Percentiles rank a stretch among this genome's conserved stretches.
These are phyloP conservation scores for Pistacia integerrima DNA, from an alignment of 345 rosid species.

Conservation along the genomic window DNA sequence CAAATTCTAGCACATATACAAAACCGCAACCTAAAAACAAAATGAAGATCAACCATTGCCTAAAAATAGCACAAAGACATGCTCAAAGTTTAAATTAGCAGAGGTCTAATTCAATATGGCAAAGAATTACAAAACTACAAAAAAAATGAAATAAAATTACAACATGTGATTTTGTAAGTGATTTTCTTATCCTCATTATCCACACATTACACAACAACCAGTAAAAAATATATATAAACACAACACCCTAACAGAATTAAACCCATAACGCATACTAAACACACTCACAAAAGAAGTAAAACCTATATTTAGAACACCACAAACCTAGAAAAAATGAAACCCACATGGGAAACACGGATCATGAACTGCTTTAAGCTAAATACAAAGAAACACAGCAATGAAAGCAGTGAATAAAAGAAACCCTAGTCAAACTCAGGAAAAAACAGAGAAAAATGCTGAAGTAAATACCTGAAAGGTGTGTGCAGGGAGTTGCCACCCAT, in stretches of 20 bases:
- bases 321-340: constrained; percentile 17
- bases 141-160: too few species aligned
- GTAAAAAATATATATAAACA: too few species aligned
- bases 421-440: background rate
- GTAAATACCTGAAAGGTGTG: constrained; percentile 81
- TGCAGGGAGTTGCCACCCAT: constrained; percentile 98
- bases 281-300: background rate
- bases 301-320: background rate
- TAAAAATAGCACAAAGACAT: too few species aligned
- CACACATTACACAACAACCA: too few species aligned
- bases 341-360: constrained; percentile 11
- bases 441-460: background rate
- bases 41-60: too few species aligned
- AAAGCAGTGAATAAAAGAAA: background rate
- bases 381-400: background rate
- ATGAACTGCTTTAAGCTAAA: background rate
- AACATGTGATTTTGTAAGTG: too few species aligned
- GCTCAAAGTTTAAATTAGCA: too few species aligned
- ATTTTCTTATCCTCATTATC: too few species aligned
- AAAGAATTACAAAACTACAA: too few species aligned
- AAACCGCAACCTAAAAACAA: too few species aligned
- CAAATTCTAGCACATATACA: too few species aligned
- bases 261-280: background rate
- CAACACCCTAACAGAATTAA: background rate
- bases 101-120: too few species aligned